Base-by-base conservation (phyloP, 2,329 filamentous ascomycete genomes). In the Fusarium nygamai region DNA sequence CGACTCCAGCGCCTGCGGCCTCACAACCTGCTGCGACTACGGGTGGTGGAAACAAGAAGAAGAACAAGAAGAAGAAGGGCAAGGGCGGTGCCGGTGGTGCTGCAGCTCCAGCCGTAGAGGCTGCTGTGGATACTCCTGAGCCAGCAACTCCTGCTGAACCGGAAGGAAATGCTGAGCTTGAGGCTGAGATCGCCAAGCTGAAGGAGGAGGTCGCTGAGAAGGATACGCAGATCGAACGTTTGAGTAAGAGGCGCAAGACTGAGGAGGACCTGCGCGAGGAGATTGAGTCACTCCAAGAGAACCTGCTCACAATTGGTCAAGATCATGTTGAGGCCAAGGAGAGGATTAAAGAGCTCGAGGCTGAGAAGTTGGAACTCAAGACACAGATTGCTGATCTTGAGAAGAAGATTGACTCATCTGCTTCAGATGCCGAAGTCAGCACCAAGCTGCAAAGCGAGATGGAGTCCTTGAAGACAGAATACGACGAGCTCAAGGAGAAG, bases 301-400 rank as follows among this genome's bases (percentile, higher is more conserved):
- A 95, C 73, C 85, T 98, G 13, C 84, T 96, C 48, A 87, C 90
- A 56, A 91, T 97, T 71, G 95, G 95, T 16, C 90, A 95, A 76
- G 94, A 97, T 69, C 92, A 96, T 77, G 94, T 97, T 17, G 92
- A 94, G 75, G 92, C 93, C 20, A 96, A 95, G 82, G 91, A 96
- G 75, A 91, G 89, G 80, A 90, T 91, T 74, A 92, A 97, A 83
- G 86, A 89, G 61, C 87, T 97, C 2, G 87, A 91, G 72, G 86
- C 86, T 6, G 93, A 95, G 82, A 96, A 93, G 83, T 81, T 85
- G 17, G 86, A 88, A 1, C 83, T 97, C 27, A 86, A 92, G 78
- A 85, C 89, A 57, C 78, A 83, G 47, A 91, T 97, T 64, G 81
- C 86, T 17, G 89, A 90, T 39, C 84, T 96, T 7, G 94, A 98